Conservation (phyloP, 129 eudicot genomes). For the Lactuca sativa region DNA sequence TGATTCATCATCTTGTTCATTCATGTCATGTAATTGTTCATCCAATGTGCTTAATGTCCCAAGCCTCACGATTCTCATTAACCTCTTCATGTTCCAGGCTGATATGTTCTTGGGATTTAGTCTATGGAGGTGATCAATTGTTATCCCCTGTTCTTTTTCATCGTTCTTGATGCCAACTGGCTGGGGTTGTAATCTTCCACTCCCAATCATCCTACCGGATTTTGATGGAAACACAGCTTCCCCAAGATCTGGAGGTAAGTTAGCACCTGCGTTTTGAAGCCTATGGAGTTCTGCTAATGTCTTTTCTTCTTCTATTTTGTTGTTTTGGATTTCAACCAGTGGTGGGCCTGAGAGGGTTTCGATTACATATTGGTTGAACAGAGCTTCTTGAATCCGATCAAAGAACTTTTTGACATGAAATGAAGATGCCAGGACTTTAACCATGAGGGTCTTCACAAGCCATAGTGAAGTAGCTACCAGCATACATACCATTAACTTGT, state of each 20-base stretch:
- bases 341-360: conserved; percentile 85
- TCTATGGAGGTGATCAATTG: conserved; percentile 70
- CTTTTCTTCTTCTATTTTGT: conserved; percentile 63
- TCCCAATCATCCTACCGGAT: conserved; percentile 41
- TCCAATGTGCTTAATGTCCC: conserved; percentile 74
- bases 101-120: conserved; percentile 79
- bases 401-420: conserved; percentile 89
- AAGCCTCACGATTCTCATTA: conserved; percentile 65
- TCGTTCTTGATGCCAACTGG: conserved; percentile 48
- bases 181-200: conserved; percentile 34
- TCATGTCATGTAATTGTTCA: conserved; percentile 53
- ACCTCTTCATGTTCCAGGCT: conserved; percentile 94
- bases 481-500: conserved; percentile 63
- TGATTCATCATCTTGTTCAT: conserved; percentile 53
- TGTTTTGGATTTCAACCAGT: conserved; percentile 37
- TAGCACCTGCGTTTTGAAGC: conserved; percentile 81
- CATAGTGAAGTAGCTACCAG: conserved; percentile 61
- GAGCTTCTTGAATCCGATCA: conserved; percentile 81
- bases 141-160: conserved; percentile 48
- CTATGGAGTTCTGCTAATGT: conserved; percentile 58
- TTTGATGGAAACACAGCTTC: conserved; percentile 38
- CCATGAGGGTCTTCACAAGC: conserved; percentile 75
- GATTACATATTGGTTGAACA: conserved; percentile 81
- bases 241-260: conserved; percentile 61
- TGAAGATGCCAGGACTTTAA: conserved; percentile 84